phyloP scores from a whole-genome alignment of 1,284 basidiomycete species.

The Ceratobasidium theobromae region DNA sequence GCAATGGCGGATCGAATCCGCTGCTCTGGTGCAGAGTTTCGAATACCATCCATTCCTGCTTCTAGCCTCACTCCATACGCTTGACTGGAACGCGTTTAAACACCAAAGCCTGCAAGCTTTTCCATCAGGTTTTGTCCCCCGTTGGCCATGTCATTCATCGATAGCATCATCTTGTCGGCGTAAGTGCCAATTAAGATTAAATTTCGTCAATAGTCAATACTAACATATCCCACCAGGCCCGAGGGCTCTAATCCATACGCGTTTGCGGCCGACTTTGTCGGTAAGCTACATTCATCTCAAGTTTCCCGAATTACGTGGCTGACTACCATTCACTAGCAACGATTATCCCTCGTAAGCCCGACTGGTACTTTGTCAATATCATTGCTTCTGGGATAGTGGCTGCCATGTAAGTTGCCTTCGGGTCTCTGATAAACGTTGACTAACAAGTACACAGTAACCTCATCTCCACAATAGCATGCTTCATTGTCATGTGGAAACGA shows the following conservation, averaged over 20 bases:
- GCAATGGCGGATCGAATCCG: background rate
- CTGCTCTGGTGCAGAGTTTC: background rate
- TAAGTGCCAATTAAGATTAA: no score
- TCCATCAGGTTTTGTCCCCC: background rate
- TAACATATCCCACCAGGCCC: background rate
- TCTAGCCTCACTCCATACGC: background rate
- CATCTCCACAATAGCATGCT: slow-evolving; percentile 9
- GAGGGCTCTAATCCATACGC: slow-evolving; percentile 24
- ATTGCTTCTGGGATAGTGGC: slow-evolving; percentile 18
- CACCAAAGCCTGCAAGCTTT: background rate
- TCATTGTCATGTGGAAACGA: slow-evolving; percentile 10
- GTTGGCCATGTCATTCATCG: slow-evolving; percentile 23
- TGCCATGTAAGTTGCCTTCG: slow-evolving; percentile 3
- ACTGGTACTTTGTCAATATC: slow-evolving; percentile 21
- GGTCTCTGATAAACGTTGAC: background rate
- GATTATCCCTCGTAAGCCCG: slow-evolving; percentile 15
- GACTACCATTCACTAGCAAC: background rate
- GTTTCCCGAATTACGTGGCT: background rate
- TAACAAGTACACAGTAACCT: slow-evolving; percentile 10
- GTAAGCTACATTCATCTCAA: background rate
- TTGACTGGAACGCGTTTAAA: background rate
- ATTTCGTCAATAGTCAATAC: no score
- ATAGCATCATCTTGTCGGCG: slow-evolving; percentile 19
- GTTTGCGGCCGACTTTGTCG: slow-evolving; percentile 16
- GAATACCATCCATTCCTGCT: background rate